Evolutionary conservation across 2,329 filamentous ascomycete genomes (phyloP).

Genomic region (Aureobasidium zeae): DNA sequence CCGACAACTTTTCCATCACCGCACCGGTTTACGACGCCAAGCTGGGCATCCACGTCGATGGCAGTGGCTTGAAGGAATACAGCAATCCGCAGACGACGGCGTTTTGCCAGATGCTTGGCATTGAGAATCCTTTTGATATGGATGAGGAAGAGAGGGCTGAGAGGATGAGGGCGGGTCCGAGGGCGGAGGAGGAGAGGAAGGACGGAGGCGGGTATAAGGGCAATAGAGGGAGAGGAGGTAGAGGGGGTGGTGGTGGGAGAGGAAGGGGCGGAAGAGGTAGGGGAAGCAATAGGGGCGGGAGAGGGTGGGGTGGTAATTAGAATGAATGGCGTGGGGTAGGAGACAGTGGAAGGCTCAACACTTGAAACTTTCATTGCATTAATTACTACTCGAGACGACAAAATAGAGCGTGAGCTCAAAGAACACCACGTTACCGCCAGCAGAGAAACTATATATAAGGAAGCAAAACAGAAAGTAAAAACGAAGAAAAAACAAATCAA

Average conservation of each 20-base stretch:
- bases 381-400: too few relatives aligned
- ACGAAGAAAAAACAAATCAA: slow-evolving; percentile 5
- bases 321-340: not conserved
- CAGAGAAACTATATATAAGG: too few relatives aligned
- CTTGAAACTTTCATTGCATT: too few relatives aligned
- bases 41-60: slow-evolving; percentile 47
- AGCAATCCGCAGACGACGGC: slow-evolving; percentile 75
- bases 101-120: slow-evolving; percentile 70
- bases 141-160: slow-evolving; percentile 59
- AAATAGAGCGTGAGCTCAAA: too few relatives aligned
- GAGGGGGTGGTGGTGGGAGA: slow-evolving; percentile 20
- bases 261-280: slow-evolving; percentile 17
- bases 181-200: slow-evolving; percentile 29
- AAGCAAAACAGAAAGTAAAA: too few relatives aligned
- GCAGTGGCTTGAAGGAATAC: slow-evolving; percentile 71
- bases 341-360: not conserved
- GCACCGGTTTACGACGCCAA: slow-evolving; percentile 60
- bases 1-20: slow-evolving; percentile 66
- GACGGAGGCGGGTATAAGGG: slow-evolving; percentile 20
- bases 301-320: not conserved
- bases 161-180: slow-evolving; percentile 51
- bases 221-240: slow-evolving; percentile 21
- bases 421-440: too few relatives aligned
- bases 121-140: slow-evolving; percentile 67
- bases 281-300: slow-evolving; percentile 18